phyloP scores from a whole-genome alignment of 305 asterid species.

The Andrographis paniculata region DNA sequence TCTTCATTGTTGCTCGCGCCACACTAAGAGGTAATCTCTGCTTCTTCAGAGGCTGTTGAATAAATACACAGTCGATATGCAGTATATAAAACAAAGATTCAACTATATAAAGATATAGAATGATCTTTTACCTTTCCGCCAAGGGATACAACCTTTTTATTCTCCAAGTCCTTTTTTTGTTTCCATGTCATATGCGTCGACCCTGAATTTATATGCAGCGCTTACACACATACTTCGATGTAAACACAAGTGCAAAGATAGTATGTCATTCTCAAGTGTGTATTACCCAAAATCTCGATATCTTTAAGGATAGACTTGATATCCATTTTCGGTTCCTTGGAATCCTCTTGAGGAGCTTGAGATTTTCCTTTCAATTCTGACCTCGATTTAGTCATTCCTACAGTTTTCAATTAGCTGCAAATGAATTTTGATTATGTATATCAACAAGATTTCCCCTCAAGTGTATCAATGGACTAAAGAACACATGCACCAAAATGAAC shows the following conservation, averaged over 20 bases:
- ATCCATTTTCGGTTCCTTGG: constrained; percentile 28
- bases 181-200: constrained; percentile 76
- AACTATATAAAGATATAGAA: neutral
- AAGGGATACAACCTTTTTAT: constrained; percentile 66
- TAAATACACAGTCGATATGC: constrained; percentile 5
- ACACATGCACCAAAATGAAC: too few species aligned
- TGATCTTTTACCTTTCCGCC: constrained; percentile 66
- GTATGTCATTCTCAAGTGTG: neutral
- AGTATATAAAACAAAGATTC: constrained; percentile 5
- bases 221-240: constrained; percentile 1
- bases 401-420: too few species aligned
- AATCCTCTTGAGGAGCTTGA: constrained; percentile 24
- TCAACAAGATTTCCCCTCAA: too few species aligned
- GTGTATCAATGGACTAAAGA: too few species aligned
- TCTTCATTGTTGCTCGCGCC: constrained; percentile 67
- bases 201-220: constrained; percentile 24
- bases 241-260: neutral
- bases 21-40: constrained; percentile 83
- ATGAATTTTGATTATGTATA: too few species aligned
- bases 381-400: constrained; percentile 21
- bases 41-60: constrained; percentile 62
- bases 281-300: constrained; percentile 42
- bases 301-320: constrained; percentile 50
- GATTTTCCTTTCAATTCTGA: constrained; percentile 24
- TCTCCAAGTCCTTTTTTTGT: constrained; percentile 74